A percentile compares a stretch with the other conserved stretches of the same genome.
These are phyloP conservation scores for Wickerhamomyces canadensis DNA, from an alignment of 805 yeast genomes.

Conservation along the genomic window DNA sequence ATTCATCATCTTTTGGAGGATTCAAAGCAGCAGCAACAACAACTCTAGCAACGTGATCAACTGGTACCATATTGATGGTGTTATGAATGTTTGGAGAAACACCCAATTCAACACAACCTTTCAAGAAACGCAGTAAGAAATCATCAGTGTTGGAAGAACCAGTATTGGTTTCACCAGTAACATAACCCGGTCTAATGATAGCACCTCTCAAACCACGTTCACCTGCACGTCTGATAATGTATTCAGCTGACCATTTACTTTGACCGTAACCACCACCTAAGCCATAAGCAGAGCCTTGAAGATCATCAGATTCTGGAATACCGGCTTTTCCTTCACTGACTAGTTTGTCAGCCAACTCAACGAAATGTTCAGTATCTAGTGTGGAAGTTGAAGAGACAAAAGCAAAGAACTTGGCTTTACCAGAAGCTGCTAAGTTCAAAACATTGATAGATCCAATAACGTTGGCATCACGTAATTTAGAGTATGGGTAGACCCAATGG, in stretches of 20 bases:
- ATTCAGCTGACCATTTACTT: slow-evolving; percentile 96
- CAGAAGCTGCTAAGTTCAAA: slow-evolving; percentile 62
- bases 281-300: slow-evolving; percentile 76
- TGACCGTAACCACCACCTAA: slow-evolving; percentile 95
- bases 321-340: slow-evolving; percentile 64
- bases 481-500: slow-evolving; percentile 97
- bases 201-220: slow-evolving; percentile 81
- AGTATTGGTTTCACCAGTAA: slow-evolving; percentile 75
- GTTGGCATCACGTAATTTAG: slow-evolving; percentile 86
- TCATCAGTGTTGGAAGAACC: slow-evolving; percentile 97
- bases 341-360: slow-evolving; percentile 68
- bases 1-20: slow-evolving; percentile 50
- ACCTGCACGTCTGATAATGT: slow-evolving; percentile 84
- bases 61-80: slow-evolving; percentile 94
- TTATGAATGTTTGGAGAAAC: slow-evolving; percentile 79
- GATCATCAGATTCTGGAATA: slow-evolving; percentile 75
- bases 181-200: slow-evolving; percentile 93
- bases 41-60: slow-evolving; percentile 94
- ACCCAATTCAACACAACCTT: slow-evolving; percentile 90
- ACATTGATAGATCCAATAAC: slow-evolving; percentile 85
- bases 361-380: slow-evolving; percentile 77
- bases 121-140: slow-evolving; percentile 87
- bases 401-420: slow-evolving; percentile 79
- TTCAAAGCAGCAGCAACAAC: slow-evolving; percentile 77
- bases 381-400: slow-evolving; percentile 97